Evolutionary conservation across 179 eudicot species (phyloP).

Genomic region (Nepenthes alata): DNA sequence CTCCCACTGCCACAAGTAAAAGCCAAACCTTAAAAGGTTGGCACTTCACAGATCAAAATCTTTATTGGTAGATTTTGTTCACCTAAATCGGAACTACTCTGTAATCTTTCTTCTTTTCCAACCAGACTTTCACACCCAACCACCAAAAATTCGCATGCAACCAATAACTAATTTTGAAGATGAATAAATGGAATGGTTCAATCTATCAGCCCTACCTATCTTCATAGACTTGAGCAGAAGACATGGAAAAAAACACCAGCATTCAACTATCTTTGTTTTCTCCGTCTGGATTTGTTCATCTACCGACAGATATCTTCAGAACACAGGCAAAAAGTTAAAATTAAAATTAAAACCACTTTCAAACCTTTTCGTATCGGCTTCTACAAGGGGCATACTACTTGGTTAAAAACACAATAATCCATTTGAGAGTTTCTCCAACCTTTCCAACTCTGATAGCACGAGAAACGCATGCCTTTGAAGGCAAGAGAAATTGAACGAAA

Average conservation of each 20-base stretch:
- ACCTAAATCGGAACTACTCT: conserved; percentile 18
- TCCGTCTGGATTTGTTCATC: conserved; percentile 37
- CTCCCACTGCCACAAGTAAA: neutral
- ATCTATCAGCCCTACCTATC: neutral
- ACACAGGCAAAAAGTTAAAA: neutral
- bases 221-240: neutral
- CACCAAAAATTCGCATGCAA: neutral
- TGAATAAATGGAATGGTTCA: neutral
- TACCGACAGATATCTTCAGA: conserved; percentile 11
- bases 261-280: conserved; percentile 11
- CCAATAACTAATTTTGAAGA: neutral
- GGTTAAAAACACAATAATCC: neutral
- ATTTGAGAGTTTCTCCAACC: neutral
- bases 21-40: too few species aligned
- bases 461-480: neutral
- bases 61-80: conserved; percentile 15
- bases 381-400: neutral
- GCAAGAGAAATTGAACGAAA: neutral
- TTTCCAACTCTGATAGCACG: neutral
- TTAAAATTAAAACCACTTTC: neutral
- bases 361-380: conserved; percentile 18
- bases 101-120: neutral
- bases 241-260: conserved; percentile 1
- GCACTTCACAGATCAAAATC: conserved; percentile 6
- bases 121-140: conserved; percentile 9